Base-by-base conservation (phyloP, 192 early-diverging fungal genomes). In the Paraglomus brasilianum region DNA sequence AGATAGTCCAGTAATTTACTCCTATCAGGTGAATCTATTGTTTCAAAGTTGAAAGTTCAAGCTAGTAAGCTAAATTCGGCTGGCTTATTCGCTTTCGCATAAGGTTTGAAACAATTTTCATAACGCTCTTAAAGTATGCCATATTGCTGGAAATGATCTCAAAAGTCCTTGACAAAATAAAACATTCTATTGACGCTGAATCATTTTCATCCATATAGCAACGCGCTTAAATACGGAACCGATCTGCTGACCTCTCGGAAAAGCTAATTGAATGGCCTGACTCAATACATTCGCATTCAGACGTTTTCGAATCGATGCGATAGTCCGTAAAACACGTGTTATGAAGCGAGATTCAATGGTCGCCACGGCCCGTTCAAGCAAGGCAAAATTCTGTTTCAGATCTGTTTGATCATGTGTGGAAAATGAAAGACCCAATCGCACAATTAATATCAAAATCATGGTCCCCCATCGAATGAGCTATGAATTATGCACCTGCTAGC, bases 261-360 rank as follows among this genome's bases (percentile, higher is more conserved):
- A 85, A 51, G 80, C 78, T 47, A 82, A 80, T 11, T 77, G 76
- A 52, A 90, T 84, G 4, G 84, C 79, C 58, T 85, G 81, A 22
- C 75, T 79, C 51, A 96, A 77, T 17, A 89, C 79, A 13, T 83
- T 76, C 38, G 82, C 77, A 42, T 86, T 87, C 51, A 97, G 77
- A 24, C 90, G 86, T 81, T 88, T 89, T 53, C 97, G 89, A 53
- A 95, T 79, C 2, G 90, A 83, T 22, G 90, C 86, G 17, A 90
- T 86, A 15, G 89, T 87, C 58, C 97, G 85, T 48, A 98, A 72
- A 15, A 91, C 97, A 48, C 97, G 89, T 42, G 92, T 91, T 17
- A 88, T 91, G 75, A 91, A 97, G 52, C 95, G 89, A 40, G 88
- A 74, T 75, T 98, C 97, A 51, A 93, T 81, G 21, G 92, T 86